A percentile compares a stretch with the other conserved stretches of the same genome.
Conservation (phyloP, 148 eudicot species). For the Rheum nobile region DNA sequence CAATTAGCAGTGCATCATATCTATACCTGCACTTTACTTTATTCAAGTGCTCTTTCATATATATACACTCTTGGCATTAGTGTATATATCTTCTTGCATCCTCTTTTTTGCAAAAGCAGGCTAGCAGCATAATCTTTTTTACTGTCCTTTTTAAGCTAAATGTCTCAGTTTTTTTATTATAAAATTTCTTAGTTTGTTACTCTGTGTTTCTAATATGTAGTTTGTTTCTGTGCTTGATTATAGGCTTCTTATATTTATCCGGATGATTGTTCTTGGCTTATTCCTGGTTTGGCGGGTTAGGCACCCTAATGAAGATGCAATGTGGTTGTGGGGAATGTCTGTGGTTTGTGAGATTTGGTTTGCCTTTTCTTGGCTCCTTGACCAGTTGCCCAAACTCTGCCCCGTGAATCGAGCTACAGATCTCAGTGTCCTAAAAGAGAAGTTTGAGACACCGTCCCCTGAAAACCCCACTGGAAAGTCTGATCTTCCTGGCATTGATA, state of each 20-base stretch:
- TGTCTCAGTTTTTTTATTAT: neutral
- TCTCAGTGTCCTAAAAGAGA: slow-evolving; percentile 71
- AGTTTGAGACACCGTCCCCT: slow-evolving; percentile 61
- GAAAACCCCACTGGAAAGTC: slow-evolving; percentile 86
- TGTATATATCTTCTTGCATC: neutral
- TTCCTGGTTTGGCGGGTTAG: slow-evolving; percentile 72
- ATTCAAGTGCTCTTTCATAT: neutral
- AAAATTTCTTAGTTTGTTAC: neutral
- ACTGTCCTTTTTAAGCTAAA: neutral
- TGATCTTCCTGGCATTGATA: slow-evolving; percentile 81
- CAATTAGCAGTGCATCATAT: neutral
- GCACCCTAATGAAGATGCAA: slow-evolving; percentile 74
- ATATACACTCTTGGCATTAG: neutral
- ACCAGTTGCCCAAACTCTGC: slow-evolving; percentile 77
- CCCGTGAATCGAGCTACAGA: slow-evolving; percentile 94
- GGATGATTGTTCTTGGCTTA: slow-evolving; percentile 60
- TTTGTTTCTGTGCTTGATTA: slow-evolving; percentile 5
- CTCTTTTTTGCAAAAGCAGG: neutral
- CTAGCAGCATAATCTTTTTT: neutral
- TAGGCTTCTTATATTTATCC: slow-evolving; percentile 61
- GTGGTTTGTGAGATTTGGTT: slow-evolving; percentile 94
- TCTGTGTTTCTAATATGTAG: neutral
- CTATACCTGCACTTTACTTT: neutral
- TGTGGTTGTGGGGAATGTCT: slow-evolving; percentile 97
- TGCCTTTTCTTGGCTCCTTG: slow-evolving; percentile 93